Evolutionary conservation across 2,329 filamentous ascomycete genomes (phyloP), one percentile per base, ranked within the genome.

Genomic region (Amphichorda felina): DNA sequence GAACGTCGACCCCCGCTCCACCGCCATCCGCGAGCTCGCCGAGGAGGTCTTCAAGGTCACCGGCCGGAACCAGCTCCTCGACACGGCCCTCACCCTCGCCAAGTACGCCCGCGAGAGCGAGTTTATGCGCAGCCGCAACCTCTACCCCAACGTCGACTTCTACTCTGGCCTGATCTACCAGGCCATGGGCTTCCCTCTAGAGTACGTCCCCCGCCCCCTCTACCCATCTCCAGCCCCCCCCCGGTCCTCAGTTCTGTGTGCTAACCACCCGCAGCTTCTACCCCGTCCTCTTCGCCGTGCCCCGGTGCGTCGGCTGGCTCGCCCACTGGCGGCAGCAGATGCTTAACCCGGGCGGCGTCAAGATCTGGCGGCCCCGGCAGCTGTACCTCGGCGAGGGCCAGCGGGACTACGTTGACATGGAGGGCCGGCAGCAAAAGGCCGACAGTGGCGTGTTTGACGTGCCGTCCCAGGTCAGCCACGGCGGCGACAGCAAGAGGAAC

Each of bases 71-170:
- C 54, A 63, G 47, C 56, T 69, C 6, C 61, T 69, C 27, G 65
- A 69, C 43, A 68, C 66, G 1, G 65, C 65, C 5, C 49, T 63
- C 5, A 50, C 55, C 2, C 58, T 69, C 4, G 63, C 62, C 24
- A 57, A 66, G 29, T 62, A 64, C 39, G 62, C 63, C 1, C 42
- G 57, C 17, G 54, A 61, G 53, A 60, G 56, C 46, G 61, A 64
- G 31, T 69, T 69, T 41, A 66, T 68, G 57, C 57, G 57, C 41
- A 64, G 57, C 41, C 51, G 63, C 17, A 66, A 65, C 41, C 44
- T 69, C 26, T 69, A 68, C 43, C 65, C 65, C 27, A 69, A 68
- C 39, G 65, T 69, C 4, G 65, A 69, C 48, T 69, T 68, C 46
- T 69, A 68, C 56, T 65, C 61, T 4, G 65, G 65, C 1, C 48